Percentiles rank a stretch among this genome's conserved stretches.
phyloP scores from a whole-genome alignment of 768 basidiomycete genomes.

The Lactarius tabidus region DNA sequence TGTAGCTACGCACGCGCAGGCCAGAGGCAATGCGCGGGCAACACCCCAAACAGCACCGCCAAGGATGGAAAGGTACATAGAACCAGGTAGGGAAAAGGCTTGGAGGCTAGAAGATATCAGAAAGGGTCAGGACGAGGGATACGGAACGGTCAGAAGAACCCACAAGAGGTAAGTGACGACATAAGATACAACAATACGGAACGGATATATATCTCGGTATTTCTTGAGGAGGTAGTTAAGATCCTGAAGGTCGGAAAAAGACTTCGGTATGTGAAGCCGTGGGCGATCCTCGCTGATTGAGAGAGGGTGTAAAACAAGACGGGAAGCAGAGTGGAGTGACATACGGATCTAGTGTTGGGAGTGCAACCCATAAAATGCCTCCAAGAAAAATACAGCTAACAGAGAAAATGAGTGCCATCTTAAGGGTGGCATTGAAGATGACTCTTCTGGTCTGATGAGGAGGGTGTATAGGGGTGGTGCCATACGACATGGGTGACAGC shows the following conservation, averaged over 20 bases:
- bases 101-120: constrained; percentile 60
- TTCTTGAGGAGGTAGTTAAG: constrained; percentile 86
- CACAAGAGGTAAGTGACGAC: constrained; percentile 90
- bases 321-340: constrained; percentile 33
- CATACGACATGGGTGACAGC: constrained; percentile 30
- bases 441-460: constrained; percentile 47
- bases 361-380: constrained; percentile 71
- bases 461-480: constrained; percentile 31
- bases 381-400: constrained; percentile 67
- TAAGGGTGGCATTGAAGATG: constrained; percentile 75
- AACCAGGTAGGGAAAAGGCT: constrained; percentile 93
- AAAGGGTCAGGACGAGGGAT: constrained; percentile 9
- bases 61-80: constrained; percentile 96
- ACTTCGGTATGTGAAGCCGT: constrained; percentile 77
- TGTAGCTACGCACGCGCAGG: constrained; percentile 85
- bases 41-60: constrained; percentile 96
- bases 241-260: constrained; percentile 80
- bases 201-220: constrained; percentile 85
- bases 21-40: constrained; percentile 78
- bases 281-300: constrained; percentile 66
- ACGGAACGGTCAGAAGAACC: constrained; percentile 34
- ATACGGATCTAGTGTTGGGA: constrained; percentile 76
- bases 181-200: constrained; percentile 82
- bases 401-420: constrained; percentile 77
- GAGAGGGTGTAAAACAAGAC: constrained; percentile 8